phyloP scores from a whole-genome alignment of 371 early-diverging fungal genomes.

The Zopfochytrium polystomum region DNA sequence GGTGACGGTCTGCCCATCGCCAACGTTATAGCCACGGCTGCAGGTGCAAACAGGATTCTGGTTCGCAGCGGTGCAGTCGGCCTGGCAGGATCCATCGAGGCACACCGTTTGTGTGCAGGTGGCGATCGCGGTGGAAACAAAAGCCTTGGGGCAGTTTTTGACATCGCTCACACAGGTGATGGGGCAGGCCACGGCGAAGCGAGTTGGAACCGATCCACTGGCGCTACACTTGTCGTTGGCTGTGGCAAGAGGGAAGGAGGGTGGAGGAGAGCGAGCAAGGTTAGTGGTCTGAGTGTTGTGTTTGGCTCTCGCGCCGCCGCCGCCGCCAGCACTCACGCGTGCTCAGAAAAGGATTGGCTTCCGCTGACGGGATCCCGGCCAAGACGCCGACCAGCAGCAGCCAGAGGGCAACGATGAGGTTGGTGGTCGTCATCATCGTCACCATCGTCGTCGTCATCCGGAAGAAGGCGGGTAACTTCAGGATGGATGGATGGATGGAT shows the following conservation, averaged over 20 bases:
- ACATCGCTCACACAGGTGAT: neutral
- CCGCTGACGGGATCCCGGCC: no score
- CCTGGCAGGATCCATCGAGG: neutral
- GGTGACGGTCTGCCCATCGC: neutral
- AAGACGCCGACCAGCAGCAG: no score
- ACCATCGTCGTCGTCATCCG: no score
- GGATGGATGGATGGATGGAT: no score
- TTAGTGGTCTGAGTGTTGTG: no score
- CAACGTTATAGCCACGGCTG: neutral
- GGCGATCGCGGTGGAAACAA: neutral
- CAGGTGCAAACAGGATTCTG: neutral
- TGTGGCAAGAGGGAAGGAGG: no score
- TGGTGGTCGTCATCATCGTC: no score
- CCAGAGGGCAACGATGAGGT: no score
- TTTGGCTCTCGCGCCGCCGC: neutral
- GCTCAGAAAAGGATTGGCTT: constrained; percentile 6
- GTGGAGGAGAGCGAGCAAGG: no score
- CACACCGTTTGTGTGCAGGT: neutral
- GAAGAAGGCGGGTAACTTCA: no score
- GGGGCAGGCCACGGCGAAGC: neutral
- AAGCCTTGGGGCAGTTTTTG: neutral
- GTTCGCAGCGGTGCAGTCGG: neutral
- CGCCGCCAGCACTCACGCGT: constrained; percentile 5
- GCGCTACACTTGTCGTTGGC: neutral
- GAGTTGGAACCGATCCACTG: neutral